Percentiles rank a stretch among this genome's conserved stretches.
These are phyloP conservation scores for Symbiotaphrina buchneri DNA, from an alignment of 495 filamentous ascomycete genomes.

Conservation along the genomic window DNA sequence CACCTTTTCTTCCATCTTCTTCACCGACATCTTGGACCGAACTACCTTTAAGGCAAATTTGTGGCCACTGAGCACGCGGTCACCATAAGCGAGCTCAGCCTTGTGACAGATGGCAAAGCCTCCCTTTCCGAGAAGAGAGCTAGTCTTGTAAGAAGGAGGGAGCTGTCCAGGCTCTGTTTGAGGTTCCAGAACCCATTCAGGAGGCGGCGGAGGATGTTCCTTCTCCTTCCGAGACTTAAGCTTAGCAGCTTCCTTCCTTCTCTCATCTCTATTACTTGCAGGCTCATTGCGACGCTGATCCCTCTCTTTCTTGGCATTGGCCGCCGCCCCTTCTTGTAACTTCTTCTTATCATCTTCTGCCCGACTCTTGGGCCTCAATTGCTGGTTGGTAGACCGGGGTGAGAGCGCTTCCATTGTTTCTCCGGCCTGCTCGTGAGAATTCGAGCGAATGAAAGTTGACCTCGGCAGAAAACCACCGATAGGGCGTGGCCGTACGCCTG, in stretches of 20 bases:
- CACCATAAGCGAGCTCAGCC: constrained; percentile 28
- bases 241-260: constrained; percentile 18
- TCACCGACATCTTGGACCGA: constrained; percentile 62
- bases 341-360: background rate
- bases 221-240: constrained; percentile 34
- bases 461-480: too few relatives aligned
- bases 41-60: constrained; percentile 80
- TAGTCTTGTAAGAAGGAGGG: too few relatives aligned
- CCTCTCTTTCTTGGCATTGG: too few relatives aligned
- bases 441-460: background rate
- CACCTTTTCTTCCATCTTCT: constrained; percentile 80
- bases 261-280: too few relatives aligned
- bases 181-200: background rate
- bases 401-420: constrained; percentile 45
- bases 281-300: too few relatives aligned
- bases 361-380: constrained; percentile 17
- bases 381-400: constrained; percentile 42
- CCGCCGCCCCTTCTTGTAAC: too few relatives aligned
- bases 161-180: too few relatives aligned
- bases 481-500: too few relatives aligned
- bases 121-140: constrained; percentile 79
- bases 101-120: constrained; percentile 87
- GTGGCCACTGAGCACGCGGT: constrained; percentile 22
- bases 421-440: constrained; percentile 6
- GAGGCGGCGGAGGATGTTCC: constrained; percentile 51